Conservation (phyloP, 1,284 basidiomycete genomes). For the Prillingera fragicola region DNA sequence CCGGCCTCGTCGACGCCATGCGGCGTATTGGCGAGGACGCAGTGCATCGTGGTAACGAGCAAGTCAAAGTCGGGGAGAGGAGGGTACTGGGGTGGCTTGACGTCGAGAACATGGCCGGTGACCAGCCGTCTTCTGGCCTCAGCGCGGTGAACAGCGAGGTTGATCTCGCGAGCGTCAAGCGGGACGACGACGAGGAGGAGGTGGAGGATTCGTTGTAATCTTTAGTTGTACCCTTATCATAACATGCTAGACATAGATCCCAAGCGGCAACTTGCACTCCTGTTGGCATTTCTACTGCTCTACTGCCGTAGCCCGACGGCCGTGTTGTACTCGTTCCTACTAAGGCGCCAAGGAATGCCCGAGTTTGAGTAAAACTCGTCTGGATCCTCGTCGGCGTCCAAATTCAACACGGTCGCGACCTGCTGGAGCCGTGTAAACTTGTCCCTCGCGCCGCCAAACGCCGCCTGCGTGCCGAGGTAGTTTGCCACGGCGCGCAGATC, state of each 20-base stretch:
- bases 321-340: slow-evolving; percentile 66
- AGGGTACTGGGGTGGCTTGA: slow-evolving; percentile 35
- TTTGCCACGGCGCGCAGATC: slow-evolving; percentile 79
- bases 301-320: slow-evolving; percentile 58
- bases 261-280: too few species aligned
- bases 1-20: slow-evolving; percentile 30
- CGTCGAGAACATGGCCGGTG: slow-evolving; percentile 18
- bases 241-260: too few species aligned
- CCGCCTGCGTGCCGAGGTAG: slow-evolving; percentile 77
- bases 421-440: slow-evolving; percentile 89
- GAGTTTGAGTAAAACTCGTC: slow-evolving; percentile 88
- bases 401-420: slow-evolving; percentile 83
- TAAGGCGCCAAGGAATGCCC: slow-evolving; percentile 83
- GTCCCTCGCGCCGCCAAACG: slow-evolving; percentile 80
- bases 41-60: slow-evolving; percentile 27
- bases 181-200: too few species aligned
- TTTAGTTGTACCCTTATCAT: too few species aligned
- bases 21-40: slow-evolving; percentile 27
- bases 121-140: too few species aligned
- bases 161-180: too few species aligned
- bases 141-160: background rate
- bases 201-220: too few species aligned
- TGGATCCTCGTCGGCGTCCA: slow-evolving; percentile 83
- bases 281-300: too few species aligned
- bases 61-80: slow-evolving; percentile 19